Evolutionary conservation across 192 early-diverging fungal species (phyloP), one percentile per base, ranked within the genome.

Genomic region (Pilobolus umbonatus): DNA sequence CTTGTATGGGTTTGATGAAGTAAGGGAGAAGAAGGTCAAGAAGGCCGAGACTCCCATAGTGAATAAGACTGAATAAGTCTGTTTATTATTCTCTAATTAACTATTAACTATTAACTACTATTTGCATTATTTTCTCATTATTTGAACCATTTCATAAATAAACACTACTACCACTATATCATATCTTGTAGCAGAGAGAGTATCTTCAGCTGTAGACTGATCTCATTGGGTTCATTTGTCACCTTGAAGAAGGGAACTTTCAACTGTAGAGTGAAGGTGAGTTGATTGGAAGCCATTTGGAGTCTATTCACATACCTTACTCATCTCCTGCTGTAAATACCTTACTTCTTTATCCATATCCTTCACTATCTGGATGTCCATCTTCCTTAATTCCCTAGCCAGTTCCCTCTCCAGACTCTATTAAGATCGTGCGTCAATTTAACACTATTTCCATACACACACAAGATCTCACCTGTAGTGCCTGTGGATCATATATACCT

Each of bases 1-100:
- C 15, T 64, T 91, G 21, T 94, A 91, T 81, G 93, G 78, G 50
- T 96, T 87, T 86, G 88, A 87, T 54, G 75, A 65, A 22, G 74
- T 71, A 3, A 83, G 85, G 57, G 73, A 75, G 28, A 51, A 64
- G 54, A 67, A 65, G 15, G 30, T 43, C 5, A 65, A 65, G 7
- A 44, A 46, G 32, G 21, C 8, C 6, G 22, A 19, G 5, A 21
- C 52, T 54, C 3, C 52, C 12, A 19, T 34, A 30, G 28, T 17
- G 25, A 19, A 34, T 6, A 34, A 54, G 32, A 17, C 39, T 15
- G 39, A 42, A 12, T 42, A 42, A 42, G 5, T 12, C 19, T 12
- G 5, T 42, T 12, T 42, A 42, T 42, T 17, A 12, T 42, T 38
- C 36, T 38, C 36, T 38, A 12, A 38, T 12, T 38, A 38, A 38